Evolutionary conservation across 139 green algal species (phyloP).

Genomic region (Edaphochlamys debaryana): DNA sequence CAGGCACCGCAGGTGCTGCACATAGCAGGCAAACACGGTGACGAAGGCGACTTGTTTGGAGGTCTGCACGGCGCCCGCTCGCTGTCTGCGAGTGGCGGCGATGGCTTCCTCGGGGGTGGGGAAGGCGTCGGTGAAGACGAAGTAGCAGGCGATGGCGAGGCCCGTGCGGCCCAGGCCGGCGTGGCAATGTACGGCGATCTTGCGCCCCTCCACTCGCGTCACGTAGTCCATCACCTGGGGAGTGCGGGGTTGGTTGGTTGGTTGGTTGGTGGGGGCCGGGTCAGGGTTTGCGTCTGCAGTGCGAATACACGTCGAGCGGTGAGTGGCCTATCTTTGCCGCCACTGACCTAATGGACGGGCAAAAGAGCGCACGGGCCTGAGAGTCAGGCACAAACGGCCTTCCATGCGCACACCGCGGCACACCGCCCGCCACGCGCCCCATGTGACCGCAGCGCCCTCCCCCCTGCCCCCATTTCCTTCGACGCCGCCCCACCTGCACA

Average conservation of each 20-base stretch:
- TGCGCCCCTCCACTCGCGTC: slow-evolving; percentile 50
- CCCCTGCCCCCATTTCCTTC: too few relatives aligned
- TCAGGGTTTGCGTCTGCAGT: too few relatives aligned
- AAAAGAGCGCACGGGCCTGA: too few relatives aligned
- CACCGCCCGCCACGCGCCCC: too few relatives aligned
- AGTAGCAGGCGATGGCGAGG: slow-evolving; percentile 73
- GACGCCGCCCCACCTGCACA: slow-evolving; percentile 75
- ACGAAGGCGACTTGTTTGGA: slow-evolving; percentile 67
- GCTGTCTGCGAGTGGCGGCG: slow-evolving; percentile 41
- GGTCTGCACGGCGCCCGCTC: slow-evolving; percentile 72
- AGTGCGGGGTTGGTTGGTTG: too few relatives aligned
- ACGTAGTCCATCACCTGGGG: slow-evolving; percentile 71
- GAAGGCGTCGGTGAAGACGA: slow-evolving; percentile 57
- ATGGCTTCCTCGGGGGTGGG: slow-evolving; percentile 48
- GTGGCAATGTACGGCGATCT: slow-evolving; percentile 79
- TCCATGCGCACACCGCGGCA: too few relatives aligned
- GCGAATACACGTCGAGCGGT: too few relatives aligned
- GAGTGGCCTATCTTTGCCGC: too few relatives aligned
- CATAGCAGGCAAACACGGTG: slow-evolving; percentile 70
- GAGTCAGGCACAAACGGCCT: too few relatives aligned
- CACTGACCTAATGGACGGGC: too few relatives aligned
- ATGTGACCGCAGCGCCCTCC: too few relatives aligned
- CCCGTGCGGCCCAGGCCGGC: slow-evolving; percentile 77
- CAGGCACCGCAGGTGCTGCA: slow-evolving; percentile 63
- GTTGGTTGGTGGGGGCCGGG: too few relatives aligned